Evolutionary conservation across 73 alveolate species (phyloP).

Genomic region (Tetrahymena elliotti): DNA sequence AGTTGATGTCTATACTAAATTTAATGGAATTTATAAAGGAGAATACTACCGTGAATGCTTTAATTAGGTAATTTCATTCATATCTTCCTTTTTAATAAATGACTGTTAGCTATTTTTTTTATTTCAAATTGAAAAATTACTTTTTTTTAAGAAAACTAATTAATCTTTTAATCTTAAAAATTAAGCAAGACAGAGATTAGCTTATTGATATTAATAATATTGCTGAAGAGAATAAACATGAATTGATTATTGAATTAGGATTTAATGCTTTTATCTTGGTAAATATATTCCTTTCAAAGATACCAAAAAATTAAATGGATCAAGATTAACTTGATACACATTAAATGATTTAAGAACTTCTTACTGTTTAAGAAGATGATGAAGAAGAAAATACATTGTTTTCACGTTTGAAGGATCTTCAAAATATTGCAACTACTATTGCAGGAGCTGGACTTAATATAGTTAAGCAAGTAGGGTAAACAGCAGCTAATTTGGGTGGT

Average conservation of each 20-base stretch:
- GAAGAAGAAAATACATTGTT: constrained; percentile 6
- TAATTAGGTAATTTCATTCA: background rate
- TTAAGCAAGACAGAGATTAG: background rate
- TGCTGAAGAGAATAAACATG: background rate
- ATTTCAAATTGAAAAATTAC: background rate
- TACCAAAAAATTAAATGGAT: constrained; percentile 29
- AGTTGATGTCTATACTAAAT: constrained; percentile 3
- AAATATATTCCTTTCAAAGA: constrained; percentile 18
- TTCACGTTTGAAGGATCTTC: background rate
- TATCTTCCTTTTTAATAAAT: too few species aligned
- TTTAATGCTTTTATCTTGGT: constrained; percentile 22
- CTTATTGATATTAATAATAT: background rate
- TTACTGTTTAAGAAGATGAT: background rate
- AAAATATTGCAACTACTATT: background rate
- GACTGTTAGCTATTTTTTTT: too few species aligned
- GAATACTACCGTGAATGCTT: constrained; percentile 8
- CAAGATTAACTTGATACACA: constrained; percentile 33
- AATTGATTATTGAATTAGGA: constrained; percentile 48
- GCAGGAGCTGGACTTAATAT: constrained; percentile 9
- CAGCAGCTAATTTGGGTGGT: constrained; percentile 18
- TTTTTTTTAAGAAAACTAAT: background rate
- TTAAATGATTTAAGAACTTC: constrained; percentile 34
- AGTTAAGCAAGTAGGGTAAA: background rate
- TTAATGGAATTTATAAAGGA: constrained; percentile 7
- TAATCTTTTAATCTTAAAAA: background rate